These are phyloP conservation scores for Tilletiopsis washingtonensis DNA, from an alignment of 1,284 basidiomycete species.

Conservation along the genomic window DNA sequence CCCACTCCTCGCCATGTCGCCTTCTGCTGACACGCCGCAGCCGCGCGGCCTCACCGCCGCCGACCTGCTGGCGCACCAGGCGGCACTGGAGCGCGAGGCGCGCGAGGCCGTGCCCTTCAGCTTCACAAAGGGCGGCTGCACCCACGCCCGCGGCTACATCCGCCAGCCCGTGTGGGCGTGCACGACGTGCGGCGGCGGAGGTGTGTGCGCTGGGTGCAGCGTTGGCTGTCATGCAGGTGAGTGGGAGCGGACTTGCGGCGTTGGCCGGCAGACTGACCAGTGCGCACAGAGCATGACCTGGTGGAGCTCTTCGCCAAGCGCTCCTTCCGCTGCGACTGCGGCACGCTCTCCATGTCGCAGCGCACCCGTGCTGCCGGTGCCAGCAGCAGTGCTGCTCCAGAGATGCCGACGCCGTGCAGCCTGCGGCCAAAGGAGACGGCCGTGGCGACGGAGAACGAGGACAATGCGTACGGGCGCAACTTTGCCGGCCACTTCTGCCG, in stretches of 20 bases:
- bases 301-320: constrained; percentile 46
- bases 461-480: constrained; percentile 45
- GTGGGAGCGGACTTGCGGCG: neutral
- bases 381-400: too few relatives aligned
- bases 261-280: neutral
- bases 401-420: constrained; percentile 1
- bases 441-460: constrained; percentile 25
- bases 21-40: too few relatives aligned
- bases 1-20: too few relatives aligned
- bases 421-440: neutral
- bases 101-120: constrained; percentile 47
- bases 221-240: constrained; percentile 46
- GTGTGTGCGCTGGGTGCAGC: constrained; percentile 49
- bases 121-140: constrained; percentile 45
- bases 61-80: constrained; percentile 46
- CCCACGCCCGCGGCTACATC: constrained; percentile 43
- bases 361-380: neutral
- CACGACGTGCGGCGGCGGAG: constrained; percentile 42
- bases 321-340: constrained; percentile 45
- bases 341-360: constrained; percentile 16
- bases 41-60: constrained; percentile 37
- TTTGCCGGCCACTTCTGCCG: constrained; percentile 49
- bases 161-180: constrained; percentile 48
- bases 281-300: constrained; percentile 35
- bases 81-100: constrained; percentile 46